Conservation (phyloP, 306 rosid species). For the Gastrolobium bilobum region DNA sequence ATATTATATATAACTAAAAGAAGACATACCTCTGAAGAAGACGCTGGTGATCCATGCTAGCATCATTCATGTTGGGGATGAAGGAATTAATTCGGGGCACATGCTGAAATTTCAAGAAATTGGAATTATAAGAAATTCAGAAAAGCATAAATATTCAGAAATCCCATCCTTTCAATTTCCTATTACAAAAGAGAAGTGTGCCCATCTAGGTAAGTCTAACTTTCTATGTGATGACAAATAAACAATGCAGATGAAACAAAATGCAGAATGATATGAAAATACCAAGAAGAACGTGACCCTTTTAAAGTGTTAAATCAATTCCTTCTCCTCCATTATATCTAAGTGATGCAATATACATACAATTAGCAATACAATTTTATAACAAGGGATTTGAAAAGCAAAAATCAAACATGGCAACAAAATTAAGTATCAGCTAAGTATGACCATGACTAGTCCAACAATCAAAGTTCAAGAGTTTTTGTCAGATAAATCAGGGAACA, state of each 20-base stretch:
- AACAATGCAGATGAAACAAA: not conserved
- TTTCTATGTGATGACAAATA: not conserved
- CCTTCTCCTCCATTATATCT: not conserved
- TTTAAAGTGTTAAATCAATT: constrained; percentile 6
- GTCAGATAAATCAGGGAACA: not conserved
- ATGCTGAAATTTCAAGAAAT: constrained; percentile 63
- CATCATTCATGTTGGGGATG: constrained; percentile 71
- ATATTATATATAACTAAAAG: not conserved
- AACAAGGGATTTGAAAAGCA: not conserved
- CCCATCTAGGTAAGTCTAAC: not conserved
- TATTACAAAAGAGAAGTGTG: not conserved
- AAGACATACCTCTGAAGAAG: constrained; percentile 72
- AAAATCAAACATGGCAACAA: not conserved
- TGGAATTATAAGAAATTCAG: constrained; percentile 1
- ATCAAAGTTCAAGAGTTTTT: constrained; percentile 4
- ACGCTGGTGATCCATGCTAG: constrained; percentile 76
- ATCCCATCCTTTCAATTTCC: not conserved
- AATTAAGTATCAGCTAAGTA: not conserved
- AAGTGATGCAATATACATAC: constrained; percentile 3
- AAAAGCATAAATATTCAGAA: not conserved
- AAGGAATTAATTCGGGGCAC: constrained; percentile 75
- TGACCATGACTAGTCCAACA: not conserved
- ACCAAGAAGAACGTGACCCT: not conserved
- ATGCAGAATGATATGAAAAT: not conserved
- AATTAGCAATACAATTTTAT: not conserved